Base-by-base conservation (phyloP, 306 rosid species). In the Quillaja saponaria region DNA sequence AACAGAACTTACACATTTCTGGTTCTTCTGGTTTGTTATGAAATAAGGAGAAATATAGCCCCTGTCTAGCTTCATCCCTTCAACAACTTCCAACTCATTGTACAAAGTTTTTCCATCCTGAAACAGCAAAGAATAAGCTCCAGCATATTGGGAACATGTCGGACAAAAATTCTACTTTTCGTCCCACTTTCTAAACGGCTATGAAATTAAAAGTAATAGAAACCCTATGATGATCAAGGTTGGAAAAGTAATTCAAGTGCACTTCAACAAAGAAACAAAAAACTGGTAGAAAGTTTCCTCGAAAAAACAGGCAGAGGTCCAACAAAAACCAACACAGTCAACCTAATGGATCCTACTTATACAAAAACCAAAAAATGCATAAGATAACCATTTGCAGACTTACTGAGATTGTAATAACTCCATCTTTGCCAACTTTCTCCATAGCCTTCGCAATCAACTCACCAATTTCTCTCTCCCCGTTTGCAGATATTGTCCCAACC, bases 361-460 rank as follows among this genome's bases (percentile, higher is more conserved):
- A 2, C 31, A 25, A 25, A 25, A 25, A 2, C 31, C 31, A 2
- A 25, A 25, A 25, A 25, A 25, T 25, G 31, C 31, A 25, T 25
- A 25, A 25, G 31, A 25, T 25, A 25, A 25, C 2, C 2, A 25
- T 25, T 25, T 25, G 31, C 31, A 1, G 52, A 82, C 90, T 82
- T 80, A 91, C 98, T 2, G 90, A 63, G 18, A 88, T 88, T 58
- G 98, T 88, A 78, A 91, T 91, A 11, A 91, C 98, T 49, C 98
- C 98, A 40, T 91, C 98, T 74, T 88, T 88, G 67, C 96, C 98
- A 75, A 88, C 98, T 84, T 81, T 91, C 86, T 91, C 96, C 98
- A 91, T 88, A 25, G 98, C 98, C 75, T 85, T 88, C 28, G 98
- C 98, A 57, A 91, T 91, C 74, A 91, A 75, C 71, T 91, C 98